Evolutionary conservation across 192 early-diverging fungal species (phyloP).

Genomic region (Haplosporangium gracile): DNA sequence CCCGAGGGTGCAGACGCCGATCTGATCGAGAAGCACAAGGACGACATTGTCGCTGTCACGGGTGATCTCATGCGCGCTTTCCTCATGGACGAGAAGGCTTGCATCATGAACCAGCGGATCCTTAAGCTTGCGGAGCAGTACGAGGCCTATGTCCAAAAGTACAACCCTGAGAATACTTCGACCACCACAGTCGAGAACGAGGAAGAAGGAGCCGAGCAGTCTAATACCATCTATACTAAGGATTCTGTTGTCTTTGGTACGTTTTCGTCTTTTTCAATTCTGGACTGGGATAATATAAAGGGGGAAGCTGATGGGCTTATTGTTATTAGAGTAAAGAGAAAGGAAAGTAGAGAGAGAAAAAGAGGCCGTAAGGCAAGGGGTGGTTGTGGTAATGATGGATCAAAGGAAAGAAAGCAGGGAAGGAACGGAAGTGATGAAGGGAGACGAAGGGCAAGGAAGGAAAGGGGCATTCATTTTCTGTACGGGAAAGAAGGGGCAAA

Average conservation of each 20-base stretch:
- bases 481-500: background rate
- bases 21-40: conserved; percentile 61
- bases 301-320: background rate
- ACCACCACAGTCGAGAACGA: conserved; percentile 42
- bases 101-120: conserved; percentile 70
- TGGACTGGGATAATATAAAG: background rate
- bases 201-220: conserved; percentile 45
- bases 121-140: conserved; percentile 73
- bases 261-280: conserved; percentile 7
- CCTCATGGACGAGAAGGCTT: conserved; percentile 71
- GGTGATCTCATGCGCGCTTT: conserved; percentile 67
- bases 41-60: conserved; percentile 64
- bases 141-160: conserved; percentile 58
- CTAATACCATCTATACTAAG: conserved; percentile 53
- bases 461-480: background rate
- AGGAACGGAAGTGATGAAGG: background rate
- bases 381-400: background rate
- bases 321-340: background rate
- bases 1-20: conserved; percentile 64
- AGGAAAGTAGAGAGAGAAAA: background rate
- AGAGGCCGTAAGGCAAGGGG: conserved; percentile 10
- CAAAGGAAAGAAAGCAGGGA: conserved; percentile 12
- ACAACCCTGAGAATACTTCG: conserved; percentile 54
- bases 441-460: background rate
- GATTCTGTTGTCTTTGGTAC: conserved; percentile 55